Evolutionary conservation across 164 flowering plant species (phyloP), one percentile per base, ranked within the genome.

Genomic region (Sedum album): DNA sequence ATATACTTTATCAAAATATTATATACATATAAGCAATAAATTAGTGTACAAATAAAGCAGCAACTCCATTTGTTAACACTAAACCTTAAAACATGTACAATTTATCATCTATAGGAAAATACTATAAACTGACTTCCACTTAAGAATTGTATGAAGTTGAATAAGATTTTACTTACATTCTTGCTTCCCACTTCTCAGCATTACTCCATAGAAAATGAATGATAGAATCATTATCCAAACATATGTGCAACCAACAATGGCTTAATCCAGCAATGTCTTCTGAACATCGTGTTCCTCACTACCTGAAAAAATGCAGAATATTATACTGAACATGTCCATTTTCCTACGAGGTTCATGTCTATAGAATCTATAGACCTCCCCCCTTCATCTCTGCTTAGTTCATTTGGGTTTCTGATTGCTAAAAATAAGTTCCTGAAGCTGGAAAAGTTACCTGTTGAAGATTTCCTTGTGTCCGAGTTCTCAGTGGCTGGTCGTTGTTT

Each of bases 261-360:
- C 23, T 5, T 4, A 51, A 51, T 51, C 57, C 57, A 21, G 57
- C 25, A n/a, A 23, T 51, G 57, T 23, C 57, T 51, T 23, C 26
- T 51, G n/a, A n/a, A n/a, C 57, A 51, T 21, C 57, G 26, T 51
- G 57, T n/a, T 51, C 57, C 57, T 51, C 57, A 51, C 57, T 51
- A 23, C 23, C n/a, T 1, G 57, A 44, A 51, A n/a, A 5, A 14
- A 4, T 51, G 26, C 25, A 51, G 26, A 51, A n/a, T n/a, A n/a
- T 51, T 6, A n/a, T 6, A 5, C 25, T 11, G 26, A n/a, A n/a
- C 7, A 5, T n/a, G 57, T 23, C 57, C 57, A 51, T 51, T 51
- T 21, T 51, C 9, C 28, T n/a, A 6, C 13, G 26, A n/a, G 9
- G 21, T 51, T 51, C 0, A 23, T 6, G 57, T 51, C 11, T 11